These are phyloP conservation scores for Calendula officinalis DNA, from an alignment of 129 eudicot species.

Conservation along the genomic window DNA sequence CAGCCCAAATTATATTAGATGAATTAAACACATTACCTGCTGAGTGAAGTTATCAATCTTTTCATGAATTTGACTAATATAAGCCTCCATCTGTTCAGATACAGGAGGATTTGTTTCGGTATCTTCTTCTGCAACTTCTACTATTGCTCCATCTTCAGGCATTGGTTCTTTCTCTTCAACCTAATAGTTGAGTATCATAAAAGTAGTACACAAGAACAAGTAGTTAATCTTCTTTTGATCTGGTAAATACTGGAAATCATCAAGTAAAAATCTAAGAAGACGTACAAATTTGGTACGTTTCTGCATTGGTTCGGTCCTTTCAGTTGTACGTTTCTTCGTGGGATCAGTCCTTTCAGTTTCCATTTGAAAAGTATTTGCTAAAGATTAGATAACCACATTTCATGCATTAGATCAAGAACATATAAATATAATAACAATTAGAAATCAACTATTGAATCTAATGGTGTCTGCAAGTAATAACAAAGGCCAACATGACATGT, in stretches of 20 bases:
- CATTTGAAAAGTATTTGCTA: constrained; percentile 33
- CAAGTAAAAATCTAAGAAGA: constrained; percentile 14
- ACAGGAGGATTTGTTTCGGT: constrained; percentile 40
- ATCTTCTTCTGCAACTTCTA: constrained; percentile 58
- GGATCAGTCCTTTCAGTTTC: constrained; percentile 38
- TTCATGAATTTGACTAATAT: constrained; percentile 64
- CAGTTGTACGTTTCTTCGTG: constrained; percentile 47
- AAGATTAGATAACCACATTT: constrained; percentile 24
- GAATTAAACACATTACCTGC: constrained; percentile 46
- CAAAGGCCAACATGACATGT: not conserved
- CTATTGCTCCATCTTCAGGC: constrained; percentile 39
- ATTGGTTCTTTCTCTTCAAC: constrained; percentile 47
- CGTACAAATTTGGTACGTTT: constrained; percentile 68
- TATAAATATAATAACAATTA: not conserved
- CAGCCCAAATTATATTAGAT: constrained; percentile 2
- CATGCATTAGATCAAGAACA: constrained; percentile 6
- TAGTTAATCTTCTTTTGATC: constrained; percentile 14
- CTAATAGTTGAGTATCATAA: constrained; percentile 27
- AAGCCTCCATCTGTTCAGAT: constrained; percentile 73
- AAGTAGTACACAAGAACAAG: not conserved
- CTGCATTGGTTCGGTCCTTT: constrained; percentile 10
- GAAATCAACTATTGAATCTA: constrained; percentile 1
- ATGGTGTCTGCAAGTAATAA: not conserved
- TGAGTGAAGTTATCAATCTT: constrained; percentile 72
- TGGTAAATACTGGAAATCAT: constrained; percentile 2